Evolutionary conservation across 192 early-diverging fungal species (phyloP), one percentile per base, ranked within the genome.

Genomic region (Glomus cerebriforme): DNA sequence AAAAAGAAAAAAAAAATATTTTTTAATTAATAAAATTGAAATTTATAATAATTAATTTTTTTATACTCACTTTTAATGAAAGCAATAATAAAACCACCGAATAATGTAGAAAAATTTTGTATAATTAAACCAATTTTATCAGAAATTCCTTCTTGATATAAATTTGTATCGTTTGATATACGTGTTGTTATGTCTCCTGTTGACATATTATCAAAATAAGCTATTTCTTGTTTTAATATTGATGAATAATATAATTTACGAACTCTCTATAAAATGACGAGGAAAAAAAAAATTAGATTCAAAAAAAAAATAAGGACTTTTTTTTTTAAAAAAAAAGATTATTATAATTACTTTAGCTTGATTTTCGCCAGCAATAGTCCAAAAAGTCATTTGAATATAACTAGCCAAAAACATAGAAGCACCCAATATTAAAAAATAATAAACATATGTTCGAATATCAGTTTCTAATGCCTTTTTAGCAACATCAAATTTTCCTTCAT

Each of bases 81-180:
- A 15, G 95, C 95, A 49, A 95, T 81, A 10, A 93, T 81, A 54
- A 95, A 88, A 12, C 92, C 93, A 10, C 90, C 75, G 67, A 95
- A 59, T 64, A 96, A 97, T 19, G 86, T 88, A 9, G 90, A 76
- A 22, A 87, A 27, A 66, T 90, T 87, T 74, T 91, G 89, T 34
- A 95, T 59, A 32, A 92, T 84, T 35, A 93, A 82, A 78, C 91
- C 90, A 49, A 94, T 84, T 79, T 96, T 97, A 60, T 95, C 95
- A 27, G 87, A 86, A 32, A 95, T 91, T 29, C 94, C 95, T 68
- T 96, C 96, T 83, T 97, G 94, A 54, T 96, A 86, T 75, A 96
- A 64, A 49, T 91, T 88, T 35, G 93, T 94, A 76, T 98, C 95
- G 47, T 87, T 86, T 39, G 93, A 90, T 35, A 98, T 90, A 29